These are phyloP conservation scores for Metschnikowia rubicola DNA, from an alignment of 805 yeast species.

Conservation along the genomic window DNA sequence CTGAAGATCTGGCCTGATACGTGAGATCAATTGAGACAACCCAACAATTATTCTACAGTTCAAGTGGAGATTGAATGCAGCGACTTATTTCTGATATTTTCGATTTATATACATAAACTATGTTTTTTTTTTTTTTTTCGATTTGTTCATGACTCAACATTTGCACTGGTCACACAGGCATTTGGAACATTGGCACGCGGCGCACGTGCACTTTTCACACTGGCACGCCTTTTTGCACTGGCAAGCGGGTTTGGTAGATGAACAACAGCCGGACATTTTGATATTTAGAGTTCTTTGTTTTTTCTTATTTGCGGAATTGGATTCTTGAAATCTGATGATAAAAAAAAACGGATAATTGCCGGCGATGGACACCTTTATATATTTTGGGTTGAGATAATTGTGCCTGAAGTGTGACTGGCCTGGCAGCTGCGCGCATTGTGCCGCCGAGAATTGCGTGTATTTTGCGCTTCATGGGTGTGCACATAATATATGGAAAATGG, in stretches of 20 bases:
- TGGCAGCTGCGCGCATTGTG: constrained; percentile 2
- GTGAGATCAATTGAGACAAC: too few relatives aligned
- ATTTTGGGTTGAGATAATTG: background rate
- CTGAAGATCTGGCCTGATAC: too few relatives aligned
- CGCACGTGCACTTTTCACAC: constrained; percentile 4
- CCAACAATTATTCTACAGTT: too few relatives aligned
- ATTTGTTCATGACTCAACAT: background rate
- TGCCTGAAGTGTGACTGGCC: background rate
- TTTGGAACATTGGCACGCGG: constrained; percentile 1
- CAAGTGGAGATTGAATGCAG: too few relatives aligned
- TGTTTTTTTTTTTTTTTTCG: too few relatives aligned
- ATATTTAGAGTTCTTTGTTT: background rate
- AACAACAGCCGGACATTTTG: constrained; percentile 1
- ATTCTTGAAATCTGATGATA: too few relatives aligned
- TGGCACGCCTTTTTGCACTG: constrained; percentile 3
- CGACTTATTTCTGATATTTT: too few relatives aligned
- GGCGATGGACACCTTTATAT: background rate
- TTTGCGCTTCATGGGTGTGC: background rate
- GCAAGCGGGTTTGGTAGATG: constrained; percentile 2
- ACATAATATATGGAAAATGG: background rate
- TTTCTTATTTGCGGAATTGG: background rate
- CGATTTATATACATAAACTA: too few relatives aligned
- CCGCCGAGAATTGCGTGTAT: background rate
- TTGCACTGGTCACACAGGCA: constrained; percentile 5
- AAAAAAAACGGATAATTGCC: too few relatives aligned